Evolutionary conservation across 495 filamentous ascomycete species (phyloP).

Genomic region (Penicillium diatomitis): DNA sequence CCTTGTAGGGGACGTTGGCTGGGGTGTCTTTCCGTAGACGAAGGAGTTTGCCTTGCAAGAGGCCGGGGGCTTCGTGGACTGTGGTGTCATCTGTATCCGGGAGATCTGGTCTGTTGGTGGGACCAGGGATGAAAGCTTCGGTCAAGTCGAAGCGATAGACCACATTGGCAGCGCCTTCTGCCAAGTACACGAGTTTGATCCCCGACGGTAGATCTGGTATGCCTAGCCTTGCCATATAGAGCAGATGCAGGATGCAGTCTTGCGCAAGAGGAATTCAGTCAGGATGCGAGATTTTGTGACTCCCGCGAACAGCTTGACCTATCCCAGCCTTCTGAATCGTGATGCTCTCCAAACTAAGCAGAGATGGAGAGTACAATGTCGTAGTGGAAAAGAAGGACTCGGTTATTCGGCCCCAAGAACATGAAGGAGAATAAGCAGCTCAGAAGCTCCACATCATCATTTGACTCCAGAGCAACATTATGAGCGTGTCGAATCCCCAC

Average conservation of each 20-base stretch:
- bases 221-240: conserved; percentile 32
- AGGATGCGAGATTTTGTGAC: too few species aligned
- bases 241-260: neutral
- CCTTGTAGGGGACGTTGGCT: conserved; percentile 43
- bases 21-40: conserved; percentile 56
- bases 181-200: conserved; percentile 42
- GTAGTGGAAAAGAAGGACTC: too few species aligned
- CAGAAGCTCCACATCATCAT: too few species aligned
- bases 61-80: conserved; percentile 3
- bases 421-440: too few species aligned
- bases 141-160: conserved; percentile 51
- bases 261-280: neutral
- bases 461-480: too few species aligned
- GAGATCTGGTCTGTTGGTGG: conserved; percentile 7
- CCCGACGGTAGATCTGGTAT: conserved; percentile 32
- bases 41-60: conserved; percentile 44
- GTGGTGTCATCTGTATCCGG: neutral
- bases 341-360: too few species aligned
- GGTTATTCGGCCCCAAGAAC: too few species aligned
- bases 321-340: too few species aligned
- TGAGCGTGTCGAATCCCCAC: too few species aligned
- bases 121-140: neutral
- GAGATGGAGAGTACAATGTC: too few species aligned
- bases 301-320: too few species aligned
- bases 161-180: conserved; percentile 64